Evolutionary conservation across 768 basidiomycete species (phyloP).

Genomic region (Phaffia australis): DNA sequence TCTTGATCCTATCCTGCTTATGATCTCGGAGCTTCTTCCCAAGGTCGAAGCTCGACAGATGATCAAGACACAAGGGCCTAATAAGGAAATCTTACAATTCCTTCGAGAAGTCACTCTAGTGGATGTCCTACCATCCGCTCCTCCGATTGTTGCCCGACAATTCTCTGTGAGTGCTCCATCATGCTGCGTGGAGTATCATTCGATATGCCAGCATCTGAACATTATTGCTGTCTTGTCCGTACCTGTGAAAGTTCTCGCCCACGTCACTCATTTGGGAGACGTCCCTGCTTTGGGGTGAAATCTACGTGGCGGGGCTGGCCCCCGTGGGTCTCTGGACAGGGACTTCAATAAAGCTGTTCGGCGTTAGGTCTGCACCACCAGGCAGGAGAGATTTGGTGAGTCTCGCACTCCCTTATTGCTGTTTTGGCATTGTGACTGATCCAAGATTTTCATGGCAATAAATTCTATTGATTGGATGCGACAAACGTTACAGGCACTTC

Average conservation of each 20-base stretch:
- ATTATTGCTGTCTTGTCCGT: background rate
- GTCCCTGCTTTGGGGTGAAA: conserved; percentile 87
- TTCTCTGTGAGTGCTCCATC: conserved; percentile 52
- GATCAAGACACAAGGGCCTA: conserved; percentile 40
- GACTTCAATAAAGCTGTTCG: conserved; percentile 78
- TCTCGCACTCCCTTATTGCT: too few relatives aligned
- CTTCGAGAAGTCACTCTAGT: conserved; percentile 57
- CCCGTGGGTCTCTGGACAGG: conserved; percentile 82
- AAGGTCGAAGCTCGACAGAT: conserved; percentile 54
- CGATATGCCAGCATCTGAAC: background rate
- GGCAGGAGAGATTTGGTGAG: too few relatives aligned
- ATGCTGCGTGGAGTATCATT: background rate
- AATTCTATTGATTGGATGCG: too few relatives aligned
- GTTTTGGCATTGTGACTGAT: too few relatives aligned
- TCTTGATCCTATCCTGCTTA: conserved; percentile 71
- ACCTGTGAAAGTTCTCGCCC: conserved; percentile 17
- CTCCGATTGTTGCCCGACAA: conserved; percentile 54
- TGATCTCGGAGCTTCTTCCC: conserved; percentile 78
- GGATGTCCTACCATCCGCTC: conserved; percentile 62
- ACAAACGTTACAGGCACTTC: conserved; percentile 3
- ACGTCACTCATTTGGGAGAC: conserved; percentile 82
- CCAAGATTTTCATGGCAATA: too few relatives aligned
- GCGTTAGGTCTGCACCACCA: conserved; percentile 49
- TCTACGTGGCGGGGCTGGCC: conserved; percentile 80
- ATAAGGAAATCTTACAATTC: conserved; percentile 61